These are phyloP conservation scores for Trichoderma harzianum DNA, from an alignment of 2,329 filamentous ascomycete species.

Conservation along the genomic window DNA sequence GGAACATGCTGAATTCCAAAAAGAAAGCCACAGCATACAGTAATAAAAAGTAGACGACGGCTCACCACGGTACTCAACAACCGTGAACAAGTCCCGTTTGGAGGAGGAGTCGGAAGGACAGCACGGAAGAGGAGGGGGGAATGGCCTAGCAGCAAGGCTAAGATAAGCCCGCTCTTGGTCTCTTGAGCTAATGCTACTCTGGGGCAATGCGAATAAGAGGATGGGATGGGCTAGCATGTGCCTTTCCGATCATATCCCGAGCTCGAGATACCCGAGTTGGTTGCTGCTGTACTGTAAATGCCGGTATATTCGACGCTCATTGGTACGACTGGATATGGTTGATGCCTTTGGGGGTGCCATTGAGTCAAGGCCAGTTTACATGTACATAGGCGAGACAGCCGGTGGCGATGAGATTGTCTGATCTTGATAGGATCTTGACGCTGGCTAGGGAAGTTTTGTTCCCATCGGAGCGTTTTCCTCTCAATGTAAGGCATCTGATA, in stretches of 20 bases:
- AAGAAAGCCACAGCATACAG: background rate
- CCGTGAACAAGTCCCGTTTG: constrained; percentile 6
- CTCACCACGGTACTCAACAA: background rate
- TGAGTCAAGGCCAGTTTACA: background rate
- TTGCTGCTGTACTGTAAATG: background rate
- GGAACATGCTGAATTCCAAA: background rate
- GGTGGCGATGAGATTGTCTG: background rate
- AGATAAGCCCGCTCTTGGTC: background rate
- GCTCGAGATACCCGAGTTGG: background rate
- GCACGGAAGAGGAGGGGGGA: background rate
- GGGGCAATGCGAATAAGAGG: background rate
- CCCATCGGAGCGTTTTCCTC: background rate
- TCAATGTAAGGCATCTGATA: background rate
- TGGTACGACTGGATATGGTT: background rate
- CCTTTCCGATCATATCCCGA: background rate
- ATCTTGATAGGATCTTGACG: background rate
- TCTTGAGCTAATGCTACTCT: background rate
- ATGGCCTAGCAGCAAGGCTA: background rate
- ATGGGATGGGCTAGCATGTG: background rate
- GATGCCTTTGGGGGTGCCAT: background rate
- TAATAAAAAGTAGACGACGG: background rate
- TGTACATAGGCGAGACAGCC: background rate
- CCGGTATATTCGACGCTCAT: background rate
- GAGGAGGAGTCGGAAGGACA: background rate
- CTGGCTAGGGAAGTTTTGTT: background rate